phyloP scores from a whole-genome alignment of 768 basidiomycete genomes.

The Tylopilus plumbeoviolaceoides region DNA sequence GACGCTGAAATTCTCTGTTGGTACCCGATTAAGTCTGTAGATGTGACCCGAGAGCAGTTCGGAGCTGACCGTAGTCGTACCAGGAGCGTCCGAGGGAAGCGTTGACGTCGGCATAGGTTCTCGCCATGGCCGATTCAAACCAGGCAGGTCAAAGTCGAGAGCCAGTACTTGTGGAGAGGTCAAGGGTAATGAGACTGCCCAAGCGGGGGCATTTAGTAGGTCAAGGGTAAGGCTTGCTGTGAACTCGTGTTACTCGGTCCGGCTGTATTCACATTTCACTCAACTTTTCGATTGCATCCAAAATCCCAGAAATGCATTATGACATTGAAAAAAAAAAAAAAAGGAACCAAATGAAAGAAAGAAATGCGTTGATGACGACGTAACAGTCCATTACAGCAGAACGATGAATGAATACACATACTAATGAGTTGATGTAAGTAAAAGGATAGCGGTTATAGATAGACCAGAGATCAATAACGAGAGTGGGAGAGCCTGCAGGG shows the following conservation, averaged over 20 bases:
- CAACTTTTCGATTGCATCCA: neutral
- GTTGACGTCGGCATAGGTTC: constrained; percentile 56
- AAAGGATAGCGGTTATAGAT: constrained; percentile 25
- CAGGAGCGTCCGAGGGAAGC: constrained; percentile 52
- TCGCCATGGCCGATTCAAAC: constrained; percentile 35
- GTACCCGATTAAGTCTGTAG: neutral
- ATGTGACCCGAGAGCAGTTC: neutral
- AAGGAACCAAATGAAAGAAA: neutral
- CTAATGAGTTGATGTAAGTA: constrained; percentile 26
- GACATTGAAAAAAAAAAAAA: constrained; percentile 10
- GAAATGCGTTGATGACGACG: constrained; percentile 26
- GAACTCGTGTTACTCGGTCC: neutral
- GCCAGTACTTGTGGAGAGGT: constrained; percentile 14
- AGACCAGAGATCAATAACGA: constrained; percentile 23
- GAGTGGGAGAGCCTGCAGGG: constrained; percentile 8
- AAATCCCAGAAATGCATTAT: constrained; percentile 11
- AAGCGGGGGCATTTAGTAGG: constrained; percentile 27
- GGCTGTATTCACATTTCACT: neutral
- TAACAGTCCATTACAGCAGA: constrained; percentile 23
- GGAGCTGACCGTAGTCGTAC: constrained; percentile 56
- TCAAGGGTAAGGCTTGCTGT: constrained; percentile 3
- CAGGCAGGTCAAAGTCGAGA: constrained; percentile 13
- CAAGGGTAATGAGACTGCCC: constrained; percentile 16
- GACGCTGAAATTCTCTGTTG: constrained; percentile 50
- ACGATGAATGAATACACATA: constrained; percentile 28